phyloP scores from a whole-genome alignment of 73 alveolate genomes.

The Blepharisma japonicum region DNA sequence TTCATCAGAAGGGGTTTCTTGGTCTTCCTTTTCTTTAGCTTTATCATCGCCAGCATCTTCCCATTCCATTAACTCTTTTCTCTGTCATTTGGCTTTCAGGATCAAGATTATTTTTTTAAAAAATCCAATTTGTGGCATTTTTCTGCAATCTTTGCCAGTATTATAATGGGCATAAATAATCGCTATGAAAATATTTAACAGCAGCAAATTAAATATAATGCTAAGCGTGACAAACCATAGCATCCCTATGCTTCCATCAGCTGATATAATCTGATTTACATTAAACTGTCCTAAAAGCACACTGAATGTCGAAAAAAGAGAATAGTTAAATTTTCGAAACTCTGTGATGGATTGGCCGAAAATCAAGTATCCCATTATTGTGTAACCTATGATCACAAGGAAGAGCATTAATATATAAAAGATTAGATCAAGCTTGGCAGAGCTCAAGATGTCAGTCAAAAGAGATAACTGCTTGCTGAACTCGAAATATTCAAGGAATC shows the following conservation, averaged over 20 bases:
- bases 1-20: neutral
- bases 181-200: conserved; percentile 51
- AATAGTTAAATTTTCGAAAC: conserved; percentile 22
- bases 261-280: conserved; percentile 25
- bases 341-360: conserved; percentile 35
- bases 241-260: conserved; percentile 37
- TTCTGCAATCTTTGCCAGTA: conserved; percentile 23
- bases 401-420: conserved; percentile 54
- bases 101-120: neutral
- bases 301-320: conserved; percentile 20
- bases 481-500: conserved; percentile 39
- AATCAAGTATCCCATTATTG: conserved; percentile 45
- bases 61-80: neutral
- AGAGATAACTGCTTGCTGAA: conserved; percentile 45
- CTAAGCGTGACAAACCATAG: conserved; percentile 31
- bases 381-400: conserved; percentile 41
- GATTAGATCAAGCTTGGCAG: conserved; percentile 50
- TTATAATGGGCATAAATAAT: conserved; percentile 33
- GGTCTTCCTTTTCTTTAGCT: neutral
- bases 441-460: conserved; percentile 40
- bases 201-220: conserved; percentile 33
- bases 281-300: conserved; percentile 29
- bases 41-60: neutral
- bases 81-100: neutral
- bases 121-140: neutral